phyloP scores from a whole-genome alignment of 2,329 filamentous ascomycete genomes.

The Ceratocystis cubensis region DNA sequence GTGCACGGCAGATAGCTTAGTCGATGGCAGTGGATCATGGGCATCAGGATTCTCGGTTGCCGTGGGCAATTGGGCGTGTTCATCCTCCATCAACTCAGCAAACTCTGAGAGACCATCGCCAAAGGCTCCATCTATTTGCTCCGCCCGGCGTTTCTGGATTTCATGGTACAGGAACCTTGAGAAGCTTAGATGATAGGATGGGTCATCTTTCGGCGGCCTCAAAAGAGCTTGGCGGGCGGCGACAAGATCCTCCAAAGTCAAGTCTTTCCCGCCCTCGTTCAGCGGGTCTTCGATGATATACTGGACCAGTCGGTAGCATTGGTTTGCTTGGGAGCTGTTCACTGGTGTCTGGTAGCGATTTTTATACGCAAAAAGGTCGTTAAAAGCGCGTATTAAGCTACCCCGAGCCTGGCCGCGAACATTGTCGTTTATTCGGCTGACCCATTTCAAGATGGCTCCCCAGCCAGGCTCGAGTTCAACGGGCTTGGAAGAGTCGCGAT shows the following conservation, averaged over 20 bases:
- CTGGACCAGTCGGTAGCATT: constrained; percentile 44
- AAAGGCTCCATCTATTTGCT: constrained; percentile 22
- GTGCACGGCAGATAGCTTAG: constrained; percentile 11
- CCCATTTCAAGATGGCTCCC: constrained; percentile 56
- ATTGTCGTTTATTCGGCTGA: constrained; percentile 48
- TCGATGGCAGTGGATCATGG: constrained; percentile 12
- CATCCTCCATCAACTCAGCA: constrained; percentile 23
- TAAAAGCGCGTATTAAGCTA: constrained; percentile 55
- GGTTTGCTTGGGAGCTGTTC: constrained; percentile 53
- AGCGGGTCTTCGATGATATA: constrained; percentile 40
- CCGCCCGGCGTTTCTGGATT: constrained; percentile 22
- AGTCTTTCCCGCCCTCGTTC: constrained; percentile 26
- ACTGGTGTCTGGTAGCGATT: constrained; percentile 36
- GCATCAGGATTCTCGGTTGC: constrained; percentile 20
- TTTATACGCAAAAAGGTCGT: constrained; percentile 49
- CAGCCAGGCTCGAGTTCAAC: constrained; percentile 55
- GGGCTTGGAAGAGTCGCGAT: neutral
- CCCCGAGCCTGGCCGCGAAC: constrained; percentile 49
- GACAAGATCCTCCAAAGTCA: constrained; percentile 33
- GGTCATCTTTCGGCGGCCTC: constrained; percentile 33
- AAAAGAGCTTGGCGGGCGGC: constrained; percentile 36
- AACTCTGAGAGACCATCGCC: constrained; percentile 19
- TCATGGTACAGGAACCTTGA: constrained; percentile 34
- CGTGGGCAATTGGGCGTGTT: constrained; percentile 7
- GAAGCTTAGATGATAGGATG: constrained; percentile 37